Evolutionary conservation across 164 flowering plant genomes (phyloP).

Genomic region (Amborella trichopoda): DNA sequence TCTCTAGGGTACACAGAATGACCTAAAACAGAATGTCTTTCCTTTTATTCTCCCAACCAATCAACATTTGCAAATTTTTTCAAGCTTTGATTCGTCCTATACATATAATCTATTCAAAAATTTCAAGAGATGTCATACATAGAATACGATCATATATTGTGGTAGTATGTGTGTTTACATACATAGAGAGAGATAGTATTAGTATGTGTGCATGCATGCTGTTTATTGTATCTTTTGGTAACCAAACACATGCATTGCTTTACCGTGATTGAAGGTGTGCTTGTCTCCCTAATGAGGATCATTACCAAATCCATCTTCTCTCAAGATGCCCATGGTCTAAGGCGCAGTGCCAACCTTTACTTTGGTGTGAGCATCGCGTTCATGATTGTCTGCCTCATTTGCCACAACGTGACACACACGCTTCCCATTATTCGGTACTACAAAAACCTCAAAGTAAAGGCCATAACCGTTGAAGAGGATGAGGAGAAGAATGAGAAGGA

Average conservation of each 20-base stretch:
- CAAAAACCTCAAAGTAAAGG: slow-evolving; percentile 48
- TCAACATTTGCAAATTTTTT: too few species aligned
- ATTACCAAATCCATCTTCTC: slow-evolving; percentile 70
- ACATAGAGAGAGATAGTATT: too few species aligned
- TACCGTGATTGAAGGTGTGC: slow-evolving; percentile 56
- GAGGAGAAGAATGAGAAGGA: slow-evolving; percentile 52
- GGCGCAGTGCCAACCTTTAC: slow-evolving; percentile 84
- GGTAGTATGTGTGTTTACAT: too few species aligned
- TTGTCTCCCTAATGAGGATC: slow-evolving; percentile 75
- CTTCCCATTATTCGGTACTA: slow-evolving; percentile 80
- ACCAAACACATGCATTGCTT: background rate
- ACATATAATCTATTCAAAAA: too few species aligned
- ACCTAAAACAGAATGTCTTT: too few species aligned
- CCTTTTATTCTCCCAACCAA: too few species aligned
- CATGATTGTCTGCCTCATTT: slow-evolving; percentile 57
- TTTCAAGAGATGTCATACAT: too few species aligned
- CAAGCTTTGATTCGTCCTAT: too few species aligned
- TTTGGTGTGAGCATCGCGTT: slow-evolving; percentile 58
- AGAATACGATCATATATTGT: too few species aligned
- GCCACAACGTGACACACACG: slow-evolving; percentile 60
- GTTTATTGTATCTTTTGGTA: background rate
- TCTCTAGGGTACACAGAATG: too few species aligned
- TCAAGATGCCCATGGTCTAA: slow-evolving; percentile 59
- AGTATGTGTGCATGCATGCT: too few species aligned
- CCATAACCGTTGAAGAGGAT: slow-evolving; percentile 12